Conservation (phyloP, 1,284 basidiomycete genomes). For the Sanghuangporus sanghuang region DNA sequence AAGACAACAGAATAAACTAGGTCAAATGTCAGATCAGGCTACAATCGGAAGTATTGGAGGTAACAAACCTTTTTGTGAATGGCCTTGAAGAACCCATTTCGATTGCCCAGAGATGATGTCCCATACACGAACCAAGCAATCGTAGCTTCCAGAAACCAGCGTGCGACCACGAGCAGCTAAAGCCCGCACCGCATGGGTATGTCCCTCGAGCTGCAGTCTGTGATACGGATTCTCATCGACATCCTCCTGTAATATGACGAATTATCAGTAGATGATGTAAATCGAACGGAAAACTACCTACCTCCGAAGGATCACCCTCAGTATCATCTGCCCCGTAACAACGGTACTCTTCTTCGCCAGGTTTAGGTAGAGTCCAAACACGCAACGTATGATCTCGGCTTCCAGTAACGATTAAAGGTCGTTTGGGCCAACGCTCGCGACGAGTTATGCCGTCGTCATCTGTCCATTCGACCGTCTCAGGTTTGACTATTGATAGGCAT, state of each 20-base stretch:
- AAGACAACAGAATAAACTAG: conserved; percentile 89
- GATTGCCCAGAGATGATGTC: conserved; percentile 86
- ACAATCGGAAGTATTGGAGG: not conserved
- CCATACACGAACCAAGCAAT: conserved; percentile 91
- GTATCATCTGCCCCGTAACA: conserved; percentile 65
- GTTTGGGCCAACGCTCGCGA: conserved; percentile 78
- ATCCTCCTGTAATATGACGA: conserved; percentile 43
- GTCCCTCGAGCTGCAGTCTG: conserved; percentile 77
- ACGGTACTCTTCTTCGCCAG: conserved; percentile 71
- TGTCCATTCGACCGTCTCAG: conserved; percentile 73
- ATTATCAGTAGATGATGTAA: conserved; percentile 8
- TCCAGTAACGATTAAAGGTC: conserved; percentile 88
- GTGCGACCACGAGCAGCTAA: conserved; percentile 87
- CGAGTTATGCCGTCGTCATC: conserved; percentile 50
- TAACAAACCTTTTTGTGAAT: conserved; percentile 81
- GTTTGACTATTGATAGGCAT: conserved; percentile 86
- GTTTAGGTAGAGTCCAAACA: conserved; percentile 84
- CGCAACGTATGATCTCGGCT: conserved; percentile 87
- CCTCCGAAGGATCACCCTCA: conserved; percentile 65
- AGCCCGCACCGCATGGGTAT: conserved; percentile 87
- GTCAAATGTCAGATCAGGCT: conserved; percentile 4
- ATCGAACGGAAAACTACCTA: conserved; percentile 29
- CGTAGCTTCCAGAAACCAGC: conserved; percentile 93
- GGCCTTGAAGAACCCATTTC: conserved; percentile 77
- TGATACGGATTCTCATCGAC: conserved; percentile 89